These are phyloP conservation scores for Boletellus emodensis DNA, from an alignment of 768 basidiomycete genomes.

Conservation along the genomic window DNA sequence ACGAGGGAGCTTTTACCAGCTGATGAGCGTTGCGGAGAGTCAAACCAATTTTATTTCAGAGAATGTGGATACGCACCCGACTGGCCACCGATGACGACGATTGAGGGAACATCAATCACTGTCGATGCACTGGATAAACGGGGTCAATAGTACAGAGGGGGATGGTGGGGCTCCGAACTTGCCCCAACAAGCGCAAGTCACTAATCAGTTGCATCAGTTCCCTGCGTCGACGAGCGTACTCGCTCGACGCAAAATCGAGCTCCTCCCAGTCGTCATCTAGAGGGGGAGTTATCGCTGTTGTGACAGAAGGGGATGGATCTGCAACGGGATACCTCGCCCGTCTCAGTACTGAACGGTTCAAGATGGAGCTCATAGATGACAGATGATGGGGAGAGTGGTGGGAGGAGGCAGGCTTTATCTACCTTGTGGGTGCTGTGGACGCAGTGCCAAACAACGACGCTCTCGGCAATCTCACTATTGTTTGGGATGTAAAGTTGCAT, in stretches of 20 bases:
- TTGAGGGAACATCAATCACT: conserved; percentile 44
- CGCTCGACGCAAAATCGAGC: conserved; percentile 26
- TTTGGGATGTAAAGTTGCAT: too few species aligned
- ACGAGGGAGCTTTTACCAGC: conserved; percentile 61
- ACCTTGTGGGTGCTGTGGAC: background rate
- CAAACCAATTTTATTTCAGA: background rate
- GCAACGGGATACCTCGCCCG: background rate
- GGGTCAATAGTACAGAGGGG: background rate
- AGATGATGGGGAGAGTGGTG: background rate
- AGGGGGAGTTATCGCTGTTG: conserved; percentile 1
- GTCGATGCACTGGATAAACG: conserved; percentile 32
- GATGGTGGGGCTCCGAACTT: conserved; percentile 1
- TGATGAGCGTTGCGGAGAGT: conserved; percentile 17
- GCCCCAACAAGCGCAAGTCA: conserved; percentile 41
- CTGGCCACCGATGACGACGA: conserved; percentile 55
- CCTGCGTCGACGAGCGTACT: conserved; percentile 39
- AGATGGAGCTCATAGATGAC: background rate
- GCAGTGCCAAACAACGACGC: background rate
- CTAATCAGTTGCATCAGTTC: conserved; percentile 38
- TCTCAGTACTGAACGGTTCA: background rate
- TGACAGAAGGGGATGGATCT: background rate
- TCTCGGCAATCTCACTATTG: background rate
- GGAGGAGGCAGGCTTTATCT: conserved; percentile 10
- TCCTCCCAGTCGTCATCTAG: conserved; percentile 13
- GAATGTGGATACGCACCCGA: conserved; percentile 37